Evolutionary conservation across 2,329 filamentous ascomycete species (phyloP).

Genomic region (Proliferodiscus dingleyae): DNA sequence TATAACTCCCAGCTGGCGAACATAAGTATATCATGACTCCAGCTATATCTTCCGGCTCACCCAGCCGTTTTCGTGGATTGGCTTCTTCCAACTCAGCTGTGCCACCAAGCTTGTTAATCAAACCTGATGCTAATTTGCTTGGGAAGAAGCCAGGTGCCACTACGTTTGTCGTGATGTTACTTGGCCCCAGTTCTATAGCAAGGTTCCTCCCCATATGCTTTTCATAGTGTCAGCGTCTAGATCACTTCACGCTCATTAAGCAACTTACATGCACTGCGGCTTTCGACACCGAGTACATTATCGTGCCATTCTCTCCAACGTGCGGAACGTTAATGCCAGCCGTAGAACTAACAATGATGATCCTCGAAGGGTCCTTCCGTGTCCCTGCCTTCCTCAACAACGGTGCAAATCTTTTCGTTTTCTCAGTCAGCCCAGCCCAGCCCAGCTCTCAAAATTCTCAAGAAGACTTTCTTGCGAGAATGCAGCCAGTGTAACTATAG

Average conservation of each 20-base stretch:
- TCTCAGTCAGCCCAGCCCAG: no score
- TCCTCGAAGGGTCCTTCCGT: slow-evolving; percentile 50
- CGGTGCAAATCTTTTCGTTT: slow-evolving; percentile 29
- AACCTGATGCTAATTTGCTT: no score
- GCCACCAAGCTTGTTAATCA: slow-evolving; percentile 60
- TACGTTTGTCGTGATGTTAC: slow-evolving; percentile 60
- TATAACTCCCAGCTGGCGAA: slow-evolving; percentile 47
- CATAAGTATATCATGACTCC: slow-evolving; percentile 54
- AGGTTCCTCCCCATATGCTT: slow-evolving; percentile 62
- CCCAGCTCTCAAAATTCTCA: no score
- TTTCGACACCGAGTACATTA: slow-evolving; percentile 63
- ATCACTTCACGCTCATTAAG: not conserved
- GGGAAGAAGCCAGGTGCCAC: slow-evolving; percentile 67
- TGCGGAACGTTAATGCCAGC: slow-evolving; percentile 59
- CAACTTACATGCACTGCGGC: slow-evolving; percentile 47
- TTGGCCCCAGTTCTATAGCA: slow-evolving; percentile 62
- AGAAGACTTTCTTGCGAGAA: no score
- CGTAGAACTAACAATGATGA: slow-evolving; percentile 62
- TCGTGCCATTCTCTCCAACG: slow-evolving; percentile 55
- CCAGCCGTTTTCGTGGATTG: slow-evolving; percentile 51
- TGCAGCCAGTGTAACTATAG: no score
- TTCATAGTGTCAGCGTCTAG: slow-evolving; percentile 17
- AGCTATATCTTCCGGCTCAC: slow-evolving; percentile 55
- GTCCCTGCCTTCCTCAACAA: slow-evolving; percentile 48
- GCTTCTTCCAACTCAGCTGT: slow-evolving; percentile 43